Evolutionary conservation across 768 basidiomycete genomes (phyloP).

Genomic region (Cantharellus cinnabarinus): DNA sequence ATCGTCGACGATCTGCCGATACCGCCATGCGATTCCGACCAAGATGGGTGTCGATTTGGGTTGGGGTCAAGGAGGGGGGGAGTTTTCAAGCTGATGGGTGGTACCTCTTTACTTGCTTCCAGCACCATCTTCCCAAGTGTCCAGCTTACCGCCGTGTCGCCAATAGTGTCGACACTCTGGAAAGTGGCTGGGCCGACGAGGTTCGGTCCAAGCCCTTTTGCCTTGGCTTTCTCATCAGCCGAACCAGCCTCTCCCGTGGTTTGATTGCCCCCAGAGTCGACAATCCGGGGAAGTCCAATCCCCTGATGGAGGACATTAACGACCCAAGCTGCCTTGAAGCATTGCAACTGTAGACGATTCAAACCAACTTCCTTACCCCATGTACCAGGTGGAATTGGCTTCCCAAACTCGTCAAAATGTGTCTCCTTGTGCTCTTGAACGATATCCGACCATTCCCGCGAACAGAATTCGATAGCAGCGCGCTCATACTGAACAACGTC

Average conservation of each 20-base stretch:
- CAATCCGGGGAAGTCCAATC: slow-evolving; percentile 79
- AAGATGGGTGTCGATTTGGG: background rate
- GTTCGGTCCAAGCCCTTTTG: slow-evolving; percentile 50
- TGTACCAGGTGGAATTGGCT: slow-evolving; percentile 18
- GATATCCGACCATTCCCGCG: slow-evolving; percentile 57
- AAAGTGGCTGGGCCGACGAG: slow-evolving; percentile 36
- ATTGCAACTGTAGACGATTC: slow-evolving; percentile 84
- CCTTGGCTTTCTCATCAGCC: slow-evolving; percentile 36
- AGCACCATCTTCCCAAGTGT: slow-evolving; percentile 98
- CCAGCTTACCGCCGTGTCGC: slow-evolving; percentile 90
- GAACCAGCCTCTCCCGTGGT: slow-evolving; percentile 18
- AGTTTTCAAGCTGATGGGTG: slow-evolving; percentile 12
- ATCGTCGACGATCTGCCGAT: background rate
- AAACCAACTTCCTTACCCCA: slow-evolving; percentile 65
- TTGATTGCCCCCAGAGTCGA: slow-evolving; percentile 64
- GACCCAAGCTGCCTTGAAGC: slow-evolving; percentile 99
- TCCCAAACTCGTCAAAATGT: slow-evolving; percentile 24
- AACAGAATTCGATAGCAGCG: slow-evolving; percentile 73
- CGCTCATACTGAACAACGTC: slow-evolving; percentile 93
- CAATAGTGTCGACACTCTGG: slow-evolving; percentile 82
- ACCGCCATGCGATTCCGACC: background rate
- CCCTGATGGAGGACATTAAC: slow-evolving; percentile 92
- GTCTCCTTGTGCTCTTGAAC: slow-evolving; percentile 35
- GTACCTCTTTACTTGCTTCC: slow-evolving; percentile 80
- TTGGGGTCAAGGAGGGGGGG: background rate